phyloP scores from a whole-genome alignment of 768 basidiomycete species.

The Symmetrospora coprosmae region DNA sequence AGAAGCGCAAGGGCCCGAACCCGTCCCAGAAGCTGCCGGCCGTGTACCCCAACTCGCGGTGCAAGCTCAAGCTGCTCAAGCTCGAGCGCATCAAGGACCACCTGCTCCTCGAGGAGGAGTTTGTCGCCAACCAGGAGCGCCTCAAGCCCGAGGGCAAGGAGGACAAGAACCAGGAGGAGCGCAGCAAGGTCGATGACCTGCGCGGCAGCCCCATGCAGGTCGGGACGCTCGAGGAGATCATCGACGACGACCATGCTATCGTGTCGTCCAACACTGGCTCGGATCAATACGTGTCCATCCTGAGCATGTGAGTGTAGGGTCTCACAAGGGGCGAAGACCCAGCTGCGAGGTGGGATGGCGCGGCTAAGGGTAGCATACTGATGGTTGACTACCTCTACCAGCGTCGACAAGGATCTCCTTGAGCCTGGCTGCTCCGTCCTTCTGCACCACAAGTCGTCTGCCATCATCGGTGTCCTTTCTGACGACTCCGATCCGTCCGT shows the following conservation, averaged over 20 bases:
- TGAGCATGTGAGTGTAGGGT: conserved; percentile 49
- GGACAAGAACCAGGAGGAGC: conserved; percentile 92
- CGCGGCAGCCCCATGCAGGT: conserved; percentile 96
- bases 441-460: conserved; percentile 86
- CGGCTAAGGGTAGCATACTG: too few species aligned
- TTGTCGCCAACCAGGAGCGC: conserved; percentile 79
- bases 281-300: conserved; percentile 91
- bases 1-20: conserved; percentile 22
- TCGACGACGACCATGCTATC: conserved; percentile 98
- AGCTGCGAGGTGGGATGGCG: not conserved
- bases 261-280: conserved; percentile 86
- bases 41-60: conserved; percentile 66
- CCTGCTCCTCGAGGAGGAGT: conserved; percentile 77
- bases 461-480: conserved; percentile 85
- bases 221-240: conserved; percentile 87
- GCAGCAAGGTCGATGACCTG: conserved; percentile 83
- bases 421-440: conserved; percentile 93
- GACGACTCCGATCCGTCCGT: conserved; percentile 94
- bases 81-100: conserved; percentile 98
- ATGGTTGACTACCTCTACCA: not conserved
- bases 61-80: conserved; percentile 86
- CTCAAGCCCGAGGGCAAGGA: conserved; percentile 57
- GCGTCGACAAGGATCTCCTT: conserved; percentile 87
- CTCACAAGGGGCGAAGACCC: too few species aligned
- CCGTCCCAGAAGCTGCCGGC: conserved; percentile 22